Percentiles rank a stretch among this genome's conserved stretches.
Conservation (phyloP, 2,329 filamentous ascomycete genomes). For the Davidsoniella australis region DNA sequence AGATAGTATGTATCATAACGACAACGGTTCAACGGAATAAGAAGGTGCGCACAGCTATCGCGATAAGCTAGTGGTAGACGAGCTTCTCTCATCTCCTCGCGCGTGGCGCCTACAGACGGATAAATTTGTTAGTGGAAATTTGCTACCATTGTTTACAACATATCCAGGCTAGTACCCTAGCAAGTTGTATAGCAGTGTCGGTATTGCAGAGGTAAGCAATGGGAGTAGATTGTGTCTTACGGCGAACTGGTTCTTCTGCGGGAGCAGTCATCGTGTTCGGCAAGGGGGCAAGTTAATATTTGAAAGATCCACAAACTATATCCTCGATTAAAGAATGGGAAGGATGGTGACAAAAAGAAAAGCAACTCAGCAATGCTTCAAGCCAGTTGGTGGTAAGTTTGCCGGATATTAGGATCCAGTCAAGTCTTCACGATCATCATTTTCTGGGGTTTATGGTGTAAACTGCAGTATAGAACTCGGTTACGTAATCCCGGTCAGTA, state of each 20-base stretch:
- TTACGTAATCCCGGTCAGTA: slow-evolving; percentile 4
- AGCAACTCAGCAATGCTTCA: no score
- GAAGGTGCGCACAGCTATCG: slow-evolving; percentile 84
- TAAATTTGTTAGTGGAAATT: background rate
- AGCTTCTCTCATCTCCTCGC: slow-evolving; percentile 87
- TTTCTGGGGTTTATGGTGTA: background rate
- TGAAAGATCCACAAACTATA: no score
- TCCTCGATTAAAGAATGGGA: no score
- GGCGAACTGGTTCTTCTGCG: slow-evolving; percentile 4
- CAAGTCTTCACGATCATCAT: no score
- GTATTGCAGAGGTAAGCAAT: background rate
- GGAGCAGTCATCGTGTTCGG: background rate
- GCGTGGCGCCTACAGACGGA: slow-evolving; percentile 45
- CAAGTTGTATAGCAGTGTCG: background rate
- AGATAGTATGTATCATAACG: slow-evolving; percentile 82
- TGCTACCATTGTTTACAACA: background rate
- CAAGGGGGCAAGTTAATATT: no score
- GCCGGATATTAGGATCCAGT: no score
- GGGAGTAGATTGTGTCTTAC: background rate
- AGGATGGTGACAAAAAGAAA: no score
- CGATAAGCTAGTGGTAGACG: slow-evolving; percentile 78
- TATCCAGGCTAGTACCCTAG: no score
- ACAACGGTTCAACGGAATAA: slow-evolving; percentile 93
- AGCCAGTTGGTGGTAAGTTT: no score
- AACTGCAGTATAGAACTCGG: background rate